Base-by-base conservation (phyloP, 164 flowering plant genomes). In the Protea cynaroides region DNA sequence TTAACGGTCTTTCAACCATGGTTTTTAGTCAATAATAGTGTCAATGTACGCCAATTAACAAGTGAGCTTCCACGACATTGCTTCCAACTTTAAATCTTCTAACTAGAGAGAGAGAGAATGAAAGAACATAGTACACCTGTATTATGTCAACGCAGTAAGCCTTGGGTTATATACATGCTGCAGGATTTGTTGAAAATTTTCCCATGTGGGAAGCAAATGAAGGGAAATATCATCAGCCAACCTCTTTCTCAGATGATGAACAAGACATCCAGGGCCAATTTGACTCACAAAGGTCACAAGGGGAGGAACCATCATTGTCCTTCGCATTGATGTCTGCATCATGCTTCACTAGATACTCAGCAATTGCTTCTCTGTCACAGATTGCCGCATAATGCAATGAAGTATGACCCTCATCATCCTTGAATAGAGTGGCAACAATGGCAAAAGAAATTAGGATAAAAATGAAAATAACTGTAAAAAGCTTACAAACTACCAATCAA, bases 381-480 rank as follows among this genome's bases (percentile, higher is more conserved):
- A 82, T 74, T 58, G 75, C 90, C 43, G 97, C 99, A 76, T 92
- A 92, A 73, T 95, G 99, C 76, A 92, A 64, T 7, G 99, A 79
- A 9, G 96, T 89, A 72, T 89, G 97, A 25, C 99, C 99, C 62
- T 95, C 97, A 63, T 79, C 71, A 68, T 94, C 98, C 98, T 93
- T 56, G 61, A 66, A 69, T 17, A 8, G 40, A 9, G 10, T 4
- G 22, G 14, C 25, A 23, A 53, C 21, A 8, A 58, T 5, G 8
- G 22, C 6, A 17, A 52, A 22, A 15, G 6, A 4, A 17, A 43
- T 43, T 8, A 56, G 7, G 1, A 21, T n/a, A 21, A 25, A 25
- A 23, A 18, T 62, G 14, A 7, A 29, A 17, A 25, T 66, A 19
- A 14, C 4, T 22, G 14, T 8, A 8, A 40, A 40, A 40, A 40